A percentile compares a stretch with the other conserved stretches of the same genome.
Evolutionary conservation across 148 eudicot species (phyloP).

Genomic region (Silene conica): DNA sequence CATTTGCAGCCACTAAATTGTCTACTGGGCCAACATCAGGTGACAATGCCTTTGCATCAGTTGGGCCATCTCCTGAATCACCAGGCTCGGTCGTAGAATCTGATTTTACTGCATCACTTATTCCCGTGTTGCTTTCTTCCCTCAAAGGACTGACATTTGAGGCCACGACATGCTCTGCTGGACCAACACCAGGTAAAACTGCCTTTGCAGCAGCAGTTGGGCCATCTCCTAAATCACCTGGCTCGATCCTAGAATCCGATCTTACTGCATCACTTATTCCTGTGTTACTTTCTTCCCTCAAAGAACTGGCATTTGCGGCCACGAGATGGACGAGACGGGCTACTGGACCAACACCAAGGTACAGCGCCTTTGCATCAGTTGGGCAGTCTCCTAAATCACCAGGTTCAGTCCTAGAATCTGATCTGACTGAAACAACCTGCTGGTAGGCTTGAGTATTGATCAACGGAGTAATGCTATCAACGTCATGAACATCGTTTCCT

Average conservation of each 20-base stretch:
- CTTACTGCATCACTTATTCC: background rate
- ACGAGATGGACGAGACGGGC: too few species aligned
- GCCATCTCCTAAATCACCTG: background rate
- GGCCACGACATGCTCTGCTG: too few species aligned
- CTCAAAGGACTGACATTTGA: too few species aligned
- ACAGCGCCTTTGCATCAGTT: background rate
- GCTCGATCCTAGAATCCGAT: slow-evolving; percentile 1
- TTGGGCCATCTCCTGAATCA: background rate
- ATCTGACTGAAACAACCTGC: background rate
- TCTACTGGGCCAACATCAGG: too few species aligned
- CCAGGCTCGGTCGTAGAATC: slow-evolving; percentile 2
- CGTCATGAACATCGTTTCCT: background rate
- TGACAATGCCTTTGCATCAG: too few species aligned
- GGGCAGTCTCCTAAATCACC: background rate
- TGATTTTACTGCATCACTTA: background rate
- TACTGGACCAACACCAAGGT: background rate
- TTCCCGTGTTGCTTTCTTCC: too few species aligned
- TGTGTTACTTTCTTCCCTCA: too few species aligned
- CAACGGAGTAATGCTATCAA: background rate
- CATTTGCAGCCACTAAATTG: too few species aligned
- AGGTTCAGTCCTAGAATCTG: background rate
- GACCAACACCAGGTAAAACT: background rate
- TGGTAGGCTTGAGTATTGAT: slow-evolving; percentile 1
- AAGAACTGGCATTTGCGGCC: too few species aligned
- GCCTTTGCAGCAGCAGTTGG: background rate